These are phyloP conservation scores for Deakozyma indianensis DNA, from an alignment of 805 yeast genomes.

Conservation along the genomic window DNA sequence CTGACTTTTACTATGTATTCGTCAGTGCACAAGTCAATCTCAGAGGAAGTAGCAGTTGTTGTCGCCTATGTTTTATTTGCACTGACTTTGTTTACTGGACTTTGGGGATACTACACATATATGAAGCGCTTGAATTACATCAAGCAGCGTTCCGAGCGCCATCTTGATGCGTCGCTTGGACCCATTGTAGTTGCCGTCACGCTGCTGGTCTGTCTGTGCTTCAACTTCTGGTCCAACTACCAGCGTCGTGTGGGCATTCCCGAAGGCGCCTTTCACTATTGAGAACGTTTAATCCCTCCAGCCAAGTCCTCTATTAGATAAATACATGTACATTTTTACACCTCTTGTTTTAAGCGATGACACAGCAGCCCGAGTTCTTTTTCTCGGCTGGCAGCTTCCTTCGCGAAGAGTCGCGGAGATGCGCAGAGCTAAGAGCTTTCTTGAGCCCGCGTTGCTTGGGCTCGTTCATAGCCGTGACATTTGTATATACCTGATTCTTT, in stretches of 20 bases:
- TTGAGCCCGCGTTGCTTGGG: slow-evolving; percentile 2
- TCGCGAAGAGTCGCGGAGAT: slow-evolving; percentile 5
- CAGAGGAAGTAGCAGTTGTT: slow-evolving; percentile 37
- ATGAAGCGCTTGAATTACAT: slow-evolving; percentile 57
- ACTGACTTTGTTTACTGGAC: slow-evolving; percentile 66
- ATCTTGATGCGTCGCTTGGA: slow-evolving; percentile 80
- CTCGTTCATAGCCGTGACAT: slow-evolving; percentile 1
- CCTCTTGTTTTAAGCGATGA: slow-evolving; percentile 2
- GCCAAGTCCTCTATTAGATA: slow-evolving; percentile 2
- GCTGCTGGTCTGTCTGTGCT: slow-evolving; percentile 45
- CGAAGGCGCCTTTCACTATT: not conserved
- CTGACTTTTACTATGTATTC: slow-evolving; percentile 74
- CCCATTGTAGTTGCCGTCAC: slow-evolving; percentile 69
- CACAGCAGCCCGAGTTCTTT: slow-evolving; percentile 4
- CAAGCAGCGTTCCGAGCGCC: slow-evolving; percentile 68
- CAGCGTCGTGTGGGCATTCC: slow-evolving; percentile 10
- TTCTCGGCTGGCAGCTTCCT: slow-evolving; percentile 1
- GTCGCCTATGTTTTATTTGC: slow-evolving; percentile 72
- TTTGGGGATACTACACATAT: slow-evolving; percentile 82
- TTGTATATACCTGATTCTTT: not conserved
- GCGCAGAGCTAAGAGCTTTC: slow-evolving; percentile 8
- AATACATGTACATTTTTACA: not conserved
- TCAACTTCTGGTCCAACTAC: slow-evolving; percentile 63
- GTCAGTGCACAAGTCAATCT: slow-evolving; percentile 54
- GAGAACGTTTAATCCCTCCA: too few relatives aligned